Evolutionary conservation across 345 rosid species (phyloP), one percentile per base, ranked within the genome.

Genomic region (Sonneratia caseolaris): DNA sequence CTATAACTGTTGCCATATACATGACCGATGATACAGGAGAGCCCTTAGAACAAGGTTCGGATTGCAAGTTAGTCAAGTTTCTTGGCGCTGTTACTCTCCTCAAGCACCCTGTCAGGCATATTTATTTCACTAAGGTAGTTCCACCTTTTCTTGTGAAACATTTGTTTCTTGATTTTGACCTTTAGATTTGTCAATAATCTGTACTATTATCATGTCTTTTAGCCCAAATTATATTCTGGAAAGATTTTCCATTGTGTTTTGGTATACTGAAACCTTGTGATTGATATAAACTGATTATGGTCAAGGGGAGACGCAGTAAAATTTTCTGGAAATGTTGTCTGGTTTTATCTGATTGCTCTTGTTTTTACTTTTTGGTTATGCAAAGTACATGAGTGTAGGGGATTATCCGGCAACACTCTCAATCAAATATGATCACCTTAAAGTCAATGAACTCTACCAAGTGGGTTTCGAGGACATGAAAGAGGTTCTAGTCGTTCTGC

Each of bases 371-470:
- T 18, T 27, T 62, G 66, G 66, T 5, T 62, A 35, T 68, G 57
- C 51, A 71, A 21, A 90, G 99, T 95, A 89, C 80, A 87, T 95
- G 86, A 95, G 99, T 71, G 77, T 92, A 79, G 98, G 99, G 73
- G 79, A 85, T 80, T 84, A 84, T 77, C 88, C 84, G 7, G 88
- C 89, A 80, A 79, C 74, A 71, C 80, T 84, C 71, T 85, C 90
- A 3, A 73, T 89, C 51, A 88, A 88, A n/a, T 89, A 86, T 69
- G 82, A 66, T 70, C 80, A 81, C 81, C 84, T 92, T 3, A 87
- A 82, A 68, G 79, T 77, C 7, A 86, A 90, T 75, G 97, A 90
- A 75, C 75, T 92, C 36, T 85, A 81, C 83, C 89, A 90, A 88
- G 94, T 95, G 65, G 87, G 97, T 71, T 92, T 92, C 69, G 99